phyloP scores from a whole-genome alignment of 345 rosid genomes.

The Lepidium aucheri region DNA sequence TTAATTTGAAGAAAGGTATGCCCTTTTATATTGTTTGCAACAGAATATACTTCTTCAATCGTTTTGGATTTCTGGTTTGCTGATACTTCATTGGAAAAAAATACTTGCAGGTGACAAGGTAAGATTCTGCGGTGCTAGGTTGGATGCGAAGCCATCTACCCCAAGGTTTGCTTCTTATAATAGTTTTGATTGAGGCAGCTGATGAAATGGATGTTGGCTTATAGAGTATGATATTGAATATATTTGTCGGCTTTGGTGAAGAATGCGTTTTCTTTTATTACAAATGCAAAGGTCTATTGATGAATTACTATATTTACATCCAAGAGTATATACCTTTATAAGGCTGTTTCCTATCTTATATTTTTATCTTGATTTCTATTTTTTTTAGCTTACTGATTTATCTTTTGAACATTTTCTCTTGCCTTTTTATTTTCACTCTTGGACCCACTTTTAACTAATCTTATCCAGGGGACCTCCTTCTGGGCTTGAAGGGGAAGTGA shows the following conservation, averaged over 20 bases:
- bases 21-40: constrained; percentile 3
- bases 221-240: not conserved
- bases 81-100: constrained; percentile 18
- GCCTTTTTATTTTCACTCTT: not conserved
- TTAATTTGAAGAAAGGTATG: constrained; percentile 61
- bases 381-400: not conserved
- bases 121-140: constrained; percentile 38
- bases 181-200: not conserved
- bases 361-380: not conserved
- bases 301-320: not conserved
- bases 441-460: not conserved
- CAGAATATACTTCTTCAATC: not conserved
- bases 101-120: constrained; percentile 70
- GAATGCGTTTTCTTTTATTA: not conserved
- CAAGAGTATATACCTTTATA: not conserved
- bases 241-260: not conserved
- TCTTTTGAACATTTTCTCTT: not conserved
- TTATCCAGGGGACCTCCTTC: constrained; percentile 54
- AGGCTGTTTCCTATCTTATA: not conserved
- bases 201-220: not conserved
- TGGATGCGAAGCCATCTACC: constrained; percentile 39
- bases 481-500: constrained; percentile 65
- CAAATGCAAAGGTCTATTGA: too few species aligned
- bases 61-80: constrained; percentile 17
- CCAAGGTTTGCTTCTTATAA: constrained; percentile 41